phyloP scores from a whole-genome alignment of 176 grass and related monocot genomes.

The Musa itinerans region DNA sequence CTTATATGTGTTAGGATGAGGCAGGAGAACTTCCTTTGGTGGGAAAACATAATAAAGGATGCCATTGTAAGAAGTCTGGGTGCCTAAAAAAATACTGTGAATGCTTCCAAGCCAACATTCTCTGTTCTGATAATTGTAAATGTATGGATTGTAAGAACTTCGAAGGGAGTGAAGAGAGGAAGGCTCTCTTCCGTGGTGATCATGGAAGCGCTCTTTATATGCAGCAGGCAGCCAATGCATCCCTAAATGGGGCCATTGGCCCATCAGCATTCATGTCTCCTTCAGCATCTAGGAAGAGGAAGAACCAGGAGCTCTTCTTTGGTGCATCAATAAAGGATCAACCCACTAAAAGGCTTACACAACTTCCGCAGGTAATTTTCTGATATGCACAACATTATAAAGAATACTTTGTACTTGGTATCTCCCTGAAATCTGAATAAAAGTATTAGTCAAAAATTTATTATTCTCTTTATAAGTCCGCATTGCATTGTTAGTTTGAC shows the following conservation, averaged over 20 bases:
- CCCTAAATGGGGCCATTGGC: slow-evolving; percentile 74
- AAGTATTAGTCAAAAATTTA: neutral
- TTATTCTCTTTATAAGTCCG: neutral
- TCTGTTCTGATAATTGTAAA: slow-evolving; percentile 98
- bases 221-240: slow-evolving; percentile 79
- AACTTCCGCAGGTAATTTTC: slow-evolving; percentile 52
- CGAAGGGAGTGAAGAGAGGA: slow-evolving; percentile 82
- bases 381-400: neutral
- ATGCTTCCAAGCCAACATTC: slow-evolving; percentile 96
- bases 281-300: slow-evolving; percentile 66
- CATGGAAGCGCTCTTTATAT: slow-evolving; percentile 52
- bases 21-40: slow-evolving; percentile 53
- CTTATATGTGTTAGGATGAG: slow-evolving; percentile 37
- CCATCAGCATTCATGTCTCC: slow-evolving; percentile 55
- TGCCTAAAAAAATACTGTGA: slow-evolving; percentile 99
- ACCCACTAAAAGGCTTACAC: slow-evolving; percentile 30
- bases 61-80: slow-evolving; percentile 97
- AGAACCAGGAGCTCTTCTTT: slow-evolving; percentile 49
- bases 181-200: slow-evolving; percentile 53
- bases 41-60: slow-evolving; percentile 96
- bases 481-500: too few species aligned
- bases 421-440: neutral
- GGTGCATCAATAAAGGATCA: slow-evolving; percentile 45
- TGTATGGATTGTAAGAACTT: slow-evolving; percentile 98
- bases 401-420: neutral